Base-by-base conservation (phyloP, 495 filamentous ascomycete genomes). In the Xylaria cubensis region DNA sequence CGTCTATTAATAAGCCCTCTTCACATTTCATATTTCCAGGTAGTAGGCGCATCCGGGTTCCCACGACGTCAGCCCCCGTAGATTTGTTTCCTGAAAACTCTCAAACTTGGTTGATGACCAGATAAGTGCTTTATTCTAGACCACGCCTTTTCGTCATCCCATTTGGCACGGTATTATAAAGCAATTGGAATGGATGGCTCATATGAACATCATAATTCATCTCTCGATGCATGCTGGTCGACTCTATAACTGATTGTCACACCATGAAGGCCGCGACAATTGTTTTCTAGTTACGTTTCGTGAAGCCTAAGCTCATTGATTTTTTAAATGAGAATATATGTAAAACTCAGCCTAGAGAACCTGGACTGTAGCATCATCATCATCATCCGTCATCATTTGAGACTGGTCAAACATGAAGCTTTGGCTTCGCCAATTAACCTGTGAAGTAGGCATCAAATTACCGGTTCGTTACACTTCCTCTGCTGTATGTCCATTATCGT, bases 1-100 rank as follows among this genome's bases (percentile, higher is more conserved):
- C 13, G 44, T 56, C 29, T 58, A 59, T 59, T 61, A 46, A 69
- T 59, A 70, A 63, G 44, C 68, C 41, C 21, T 9, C 51, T 39
- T 53, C n/a, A 62, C 1, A 62, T 9, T 24, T 32, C 15, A 62
- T 0, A 62, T 9, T 24, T 32, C 15, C 6, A 53, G 13, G 68
- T 50, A 56, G 64, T 12, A 46, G 53, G 41, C 53, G 39, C 67
- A 46, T 39, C 34, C 12, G 51, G 39, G 53, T 41, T 34, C 39
- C 48, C 41, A 56, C 65, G 46, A 56, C 36, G 65, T 56, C 32
- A 42, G 36, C 48, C 15, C 44, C 29, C 64, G 29, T 51, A n/a
- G 48, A 21, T 39, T 66, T 32, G 12, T 67, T 42, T 56, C 50
- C 65, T 19, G 1, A 42, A 44, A 26, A 48, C 39, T 24, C 26